A percentile compares a stretch with the other conserved stretches of the same genome.
Conservation (phyloP, 208 protist genomes). For the Porcisia hertigi region DNA sequence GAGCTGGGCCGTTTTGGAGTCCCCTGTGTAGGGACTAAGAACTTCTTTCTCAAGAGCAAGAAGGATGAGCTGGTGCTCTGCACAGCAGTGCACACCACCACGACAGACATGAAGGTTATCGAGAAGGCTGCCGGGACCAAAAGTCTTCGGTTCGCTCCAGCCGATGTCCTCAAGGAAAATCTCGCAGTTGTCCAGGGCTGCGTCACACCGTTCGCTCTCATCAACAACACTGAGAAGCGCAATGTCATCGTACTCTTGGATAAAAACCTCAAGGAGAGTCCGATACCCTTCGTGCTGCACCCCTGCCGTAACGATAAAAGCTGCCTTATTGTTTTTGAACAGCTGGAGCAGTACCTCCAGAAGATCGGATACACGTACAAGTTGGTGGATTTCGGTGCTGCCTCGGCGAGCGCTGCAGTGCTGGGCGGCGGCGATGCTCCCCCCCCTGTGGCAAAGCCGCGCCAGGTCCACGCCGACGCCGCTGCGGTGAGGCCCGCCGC, state of each 20-base stretch:
- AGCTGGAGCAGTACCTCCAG: slow-evolving; percentile 67
- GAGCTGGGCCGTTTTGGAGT: not conserved
- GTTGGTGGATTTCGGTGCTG: slow-evolving; percentile 66
- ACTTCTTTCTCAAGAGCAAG: slow-evolving; percentile 92
- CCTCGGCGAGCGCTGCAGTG: slow-evolving; percentile 23
- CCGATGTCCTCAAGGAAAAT: slow-evolving; percentile 63
- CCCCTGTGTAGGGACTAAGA: slow-evolving; percentile 60
- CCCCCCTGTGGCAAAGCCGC: slow-evolving; percentile 14
- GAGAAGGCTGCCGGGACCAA: slow-evolving; percentile 69
- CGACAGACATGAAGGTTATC: slow-evolving; percentile 80
- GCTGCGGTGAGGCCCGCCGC: not conserved
- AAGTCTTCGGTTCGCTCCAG: slow-evolving; percentile 83
- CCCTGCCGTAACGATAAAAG: slow-evolving; percentile 88
- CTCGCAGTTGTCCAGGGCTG: slow-evolving; percentile 72
- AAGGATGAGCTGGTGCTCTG: slow-evolving; percentile 86
- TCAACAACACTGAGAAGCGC: slow-evolving; percentile 74
- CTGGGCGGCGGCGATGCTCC: slow-evolving; percentile 9
- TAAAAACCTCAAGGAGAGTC: slow-evolving; percentile 46
- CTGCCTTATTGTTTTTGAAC: slow-evolving; percentile 55
- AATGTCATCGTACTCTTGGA: slow-evolving; percentile 79
- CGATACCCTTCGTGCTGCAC: slow-evolving; percentile 64
- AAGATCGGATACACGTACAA: slow-evolving; percentile 65
- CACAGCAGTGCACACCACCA: slow-evolving; percentile 64
- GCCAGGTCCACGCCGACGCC: slow-evolving; percentile 30
- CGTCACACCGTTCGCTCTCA: slow-evolving; percentile 86